Percentiles rank a stretch among this genome's conserved stretches.
phyloP scores from a whole-genome alignment of 1,284 basidiomycete genomes.

The Trichosporon asahii region DNA sequence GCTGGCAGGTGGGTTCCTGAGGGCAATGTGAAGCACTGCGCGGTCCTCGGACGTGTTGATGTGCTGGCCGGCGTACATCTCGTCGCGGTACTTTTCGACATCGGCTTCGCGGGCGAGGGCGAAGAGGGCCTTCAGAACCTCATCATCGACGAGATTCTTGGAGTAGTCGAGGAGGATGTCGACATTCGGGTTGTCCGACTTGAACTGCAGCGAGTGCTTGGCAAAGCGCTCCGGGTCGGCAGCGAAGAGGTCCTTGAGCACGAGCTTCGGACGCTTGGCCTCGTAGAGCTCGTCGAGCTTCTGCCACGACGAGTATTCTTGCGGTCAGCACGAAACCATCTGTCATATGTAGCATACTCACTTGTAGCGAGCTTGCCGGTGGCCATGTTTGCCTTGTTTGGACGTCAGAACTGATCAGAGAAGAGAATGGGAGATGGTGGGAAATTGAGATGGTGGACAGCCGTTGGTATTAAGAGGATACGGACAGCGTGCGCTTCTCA shows the following conservation, averaged over 20 bases:
- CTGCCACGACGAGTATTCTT: constrained; percentile 86
- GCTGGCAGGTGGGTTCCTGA: constrained; percentile 67
- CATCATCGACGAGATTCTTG: constrained; percentile 90
- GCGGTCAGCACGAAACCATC: not conserved
- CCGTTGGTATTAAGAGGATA: not conserved
- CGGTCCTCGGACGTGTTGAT: constrained; percentile 98
- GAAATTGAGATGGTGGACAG: not conserved
- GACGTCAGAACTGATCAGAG: not conserved
- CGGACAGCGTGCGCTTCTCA: not conserved
- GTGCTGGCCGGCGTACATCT: constrained; percentile 92
- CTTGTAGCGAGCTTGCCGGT: constrained; percentile 44
- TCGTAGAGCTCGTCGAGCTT: constrained; percentile 84
- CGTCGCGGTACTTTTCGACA: constrained; percentile 80
- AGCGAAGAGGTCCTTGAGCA: constrained; percentile 87
- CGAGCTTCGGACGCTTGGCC: constrained; percentile 67
- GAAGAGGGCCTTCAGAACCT: constrained; percentile 73
- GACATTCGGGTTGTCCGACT: constrained; percentile 61
- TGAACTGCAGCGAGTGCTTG: constrained; percentile 78
- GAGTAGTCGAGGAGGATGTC: constrained; percentile 92
- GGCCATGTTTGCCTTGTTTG: constrained; percentile 31
- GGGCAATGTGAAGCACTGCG: constrained; percentile 90
- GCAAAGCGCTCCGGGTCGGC: constrained; percentile 79
- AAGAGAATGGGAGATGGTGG: not conserved
- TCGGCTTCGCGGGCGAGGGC: constrained; percentile 78
- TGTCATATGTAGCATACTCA: constrained; percentile 25